Percentiles rank a stretch among this genome's conserved stretches.
Evolutionary conservation across 352 stramenopile genomes (phyloP).

Genomic region (Aphanomyces astaci): DNA sequence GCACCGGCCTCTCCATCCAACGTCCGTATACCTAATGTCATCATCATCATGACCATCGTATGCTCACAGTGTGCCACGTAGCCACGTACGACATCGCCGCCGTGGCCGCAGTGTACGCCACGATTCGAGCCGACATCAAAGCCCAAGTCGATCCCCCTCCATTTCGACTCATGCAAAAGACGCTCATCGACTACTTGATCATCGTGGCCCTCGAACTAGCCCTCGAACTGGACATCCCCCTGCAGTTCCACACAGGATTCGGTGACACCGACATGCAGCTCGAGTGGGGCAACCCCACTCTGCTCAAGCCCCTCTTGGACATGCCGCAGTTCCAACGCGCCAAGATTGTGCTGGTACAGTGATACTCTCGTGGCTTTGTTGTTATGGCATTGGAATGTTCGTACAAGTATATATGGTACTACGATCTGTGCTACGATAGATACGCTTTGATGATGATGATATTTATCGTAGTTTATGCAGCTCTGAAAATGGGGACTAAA

Average conservation of each 20-base stretch:
- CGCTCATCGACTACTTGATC: conserved; percentile 2
- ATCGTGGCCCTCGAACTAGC: not conserved
- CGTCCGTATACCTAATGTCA: not conserved
- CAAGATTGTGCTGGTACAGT: conserved; percentile 3
- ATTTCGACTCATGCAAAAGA: not conserved
- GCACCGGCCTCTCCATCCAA: not conserved
- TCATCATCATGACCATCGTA: not conserved
- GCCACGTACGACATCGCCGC: not conserved
- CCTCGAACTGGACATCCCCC: not conserved
- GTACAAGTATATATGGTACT: no score
- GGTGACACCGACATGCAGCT: conserved; percentile 1
- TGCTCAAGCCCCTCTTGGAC: not conserved
- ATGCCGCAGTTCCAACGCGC: not conserved
- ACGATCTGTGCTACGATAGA: no score
- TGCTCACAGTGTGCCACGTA: no score
- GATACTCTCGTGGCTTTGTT: no score
- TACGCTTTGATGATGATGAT: no score
- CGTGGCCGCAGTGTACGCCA: not conserved
- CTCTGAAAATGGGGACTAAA: not conserved
- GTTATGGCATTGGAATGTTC: no score
- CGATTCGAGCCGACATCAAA: not conserved
- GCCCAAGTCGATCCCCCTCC: not conserved
- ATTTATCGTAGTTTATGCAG: no score
- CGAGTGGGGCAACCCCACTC: not conserved
- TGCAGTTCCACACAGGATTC: not conserved